Conservation (phyloP, 2,329 filamentous ascomycete species). For the Fonsecaea nubica region DNA sequence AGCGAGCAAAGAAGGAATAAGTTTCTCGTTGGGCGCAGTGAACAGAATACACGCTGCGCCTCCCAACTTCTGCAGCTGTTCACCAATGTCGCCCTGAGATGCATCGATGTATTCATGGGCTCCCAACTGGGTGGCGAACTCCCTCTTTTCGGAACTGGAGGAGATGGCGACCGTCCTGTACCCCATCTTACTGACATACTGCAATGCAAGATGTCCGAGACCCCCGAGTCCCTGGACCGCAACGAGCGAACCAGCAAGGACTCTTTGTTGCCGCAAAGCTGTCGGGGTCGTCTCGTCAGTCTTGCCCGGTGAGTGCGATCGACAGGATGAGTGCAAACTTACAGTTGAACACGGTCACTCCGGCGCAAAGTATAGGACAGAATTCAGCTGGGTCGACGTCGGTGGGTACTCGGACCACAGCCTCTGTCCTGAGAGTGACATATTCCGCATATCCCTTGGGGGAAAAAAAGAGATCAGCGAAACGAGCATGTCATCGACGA, state of each 20-base stretch:
- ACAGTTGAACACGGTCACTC: constrained; percentile 61
- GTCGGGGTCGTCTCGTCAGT: constrained; percentile 23
- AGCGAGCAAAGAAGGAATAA: constrained; percentile 46
- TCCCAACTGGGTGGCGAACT: constrained; percentile 61
- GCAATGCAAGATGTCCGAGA: constrained; percentile 60
- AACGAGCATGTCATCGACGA: background rate
- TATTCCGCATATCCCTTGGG: constrained; percentile 61
- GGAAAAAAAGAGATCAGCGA: background rate
- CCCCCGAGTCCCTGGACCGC: constrained; percentile 62
- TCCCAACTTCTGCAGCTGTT: constrained; percentile 47
- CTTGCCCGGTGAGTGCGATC: background rate
- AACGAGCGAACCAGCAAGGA: constrained; percentile 54
- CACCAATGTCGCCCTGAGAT: constrained; percentile 46
- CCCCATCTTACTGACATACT: constrained; percentile 61
- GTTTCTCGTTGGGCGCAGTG: constrained; percentile 47
- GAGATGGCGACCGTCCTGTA: constrained; percentile 61
- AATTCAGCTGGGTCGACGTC: constrained; percentile 55
- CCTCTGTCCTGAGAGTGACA: constrained; percentile 47
- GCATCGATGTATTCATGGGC: constrained; percentile 61
- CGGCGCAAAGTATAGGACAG: constrained; percentile 57
- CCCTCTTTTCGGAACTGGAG: constrained; percentile 58
- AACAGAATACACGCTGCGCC: constrained; percentile 45
- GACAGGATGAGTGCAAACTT: constrained; percentile 9
- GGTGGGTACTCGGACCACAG: constrained; percentile 55
- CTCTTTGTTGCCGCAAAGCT: constrained; percentile 56